Evolutionary conservation across 768 basidiomycete species (phyloP).

Genomic region (Xerocomus spinulosus): DNA sequence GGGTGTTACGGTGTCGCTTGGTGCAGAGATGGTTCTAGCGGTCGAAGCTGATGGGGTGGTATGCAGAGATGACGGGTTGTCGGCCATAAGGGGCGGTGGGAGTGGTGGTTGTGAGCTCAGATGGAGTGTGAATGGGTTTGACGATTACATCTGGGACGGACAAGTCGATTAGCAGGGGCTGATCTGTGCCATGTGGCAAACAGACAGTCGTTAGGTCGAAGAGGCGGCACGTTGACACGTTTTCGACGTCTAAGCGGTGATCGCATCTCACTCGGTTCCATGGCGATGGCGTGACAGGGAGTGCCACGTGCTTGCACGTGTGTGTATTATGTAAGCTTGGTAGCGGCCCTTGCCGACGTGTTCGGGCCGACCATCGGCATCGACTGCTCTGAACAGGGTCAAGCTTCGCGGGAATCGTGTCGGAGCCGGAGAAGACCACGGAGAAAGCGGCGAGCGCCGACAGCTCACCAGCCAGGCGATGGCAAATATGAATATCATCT

Average conservation of each 20-base stretch:
- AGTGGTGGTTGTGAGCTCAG: conserved; percentile 56
- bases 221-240: conserved; percentile 23
- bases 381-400: too few relatives aligned
- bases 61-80: conserved; percentile 65
- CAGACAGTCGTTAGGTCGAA: not conserved
- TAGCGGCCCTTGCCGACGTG: conserved; percentile 2
- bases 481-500: conserved; percentile 22
- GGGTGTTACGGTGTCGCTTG: conserved; percentile 64
- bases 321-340: conserved; percentile 1
- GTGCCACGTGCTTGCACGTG: conserved; percentile 9
- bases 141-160: conserved; percentile 73
- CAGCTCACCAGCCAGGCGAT: conserved; percentile 25
- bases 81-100: conserved; percentile 35
- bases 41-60: conserved; percentile 69
- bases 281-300: conserved; percentile 19
- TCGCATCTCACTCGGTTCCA: conserved; percentile 13
- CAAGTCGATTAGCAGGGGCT: conserved; percentile 28
- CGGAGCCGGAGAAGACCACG: conserved; percentile 18
- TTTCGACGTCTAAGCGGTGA: conserved; percentile 25
- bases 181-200: conserved; percentile 4
- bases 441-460: conserved; percentile 28
- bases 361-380: conserved; percentile 21
- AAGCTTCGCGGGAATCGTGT: conserved; percentile 24
- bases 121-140: conserved; percentile 71
- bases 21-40: conserved; percentile 70